These are phyloP conservation scores for Akanthomyces dipterigenus DNA, from an alignment of 2,329 filamentous ascomycete genomes.

Conservation along the genomic window DNA sequence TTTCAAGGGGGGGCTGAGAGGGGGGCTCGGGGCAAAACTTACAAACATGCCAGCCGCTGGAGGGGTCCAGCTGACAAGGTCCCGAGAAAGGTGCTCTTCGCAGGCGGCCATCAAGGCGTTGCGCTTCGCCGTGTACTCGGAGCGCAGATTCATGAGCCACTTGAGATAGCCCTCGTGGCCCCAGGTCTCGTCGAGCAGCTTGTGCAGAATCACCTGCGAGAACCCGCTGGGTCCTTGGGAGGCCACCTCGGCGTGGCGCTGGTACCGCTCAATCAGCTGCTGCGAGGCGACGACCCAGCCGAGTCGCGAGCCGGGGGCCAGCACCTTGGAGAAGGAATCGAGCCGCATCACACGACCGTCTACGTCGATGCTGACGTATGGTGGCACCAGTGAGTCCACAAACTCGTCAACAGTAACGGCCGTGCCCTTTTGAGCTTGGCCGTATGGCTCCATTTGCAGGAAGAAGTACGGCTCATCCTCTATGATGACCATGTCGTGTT, in stretches of 20 bases:
- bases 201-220: slow-evolving; percentile 76
- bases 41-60: slow-evolving; percentile 94
- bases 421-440: slow-evolving; percentile 40
- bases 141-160: slow-evolving; percentile 78
- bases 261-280: slow-evolving; percentile 76
- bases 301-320: slow-evolving; percentile 71
- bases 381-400: slow-evolving; percentile 54
- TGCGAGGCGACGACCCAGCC: slow-evolving; percentile 88
- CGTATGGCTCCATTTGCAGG: slow-evolving; percentile 77
- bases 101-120: slow-evolving; percentile 74
- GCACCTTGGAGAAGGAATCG: slow-evolving; percentile 90
- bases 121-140: slow-evolving; percentile 73
- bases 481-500: slow-evolving; percentile 79
- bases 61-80: slow-evolving; percentile 71
- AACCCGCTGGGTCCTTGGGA: slow-evolving; percentile 83
- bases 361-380: slow-evolving; percentile 70
- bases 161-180: slow-evolving; percentile 83
- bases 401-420: slow-evolving; percentile 65
- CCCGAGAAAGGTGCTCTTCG: slow-evolving; percentile 65
- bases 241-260: slow-evolving; percentile 73
- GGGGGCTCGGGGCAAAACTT: slow-evolving; percentile 39
- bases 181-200: slow-evolving; percentile 90
- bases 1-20: neutral
- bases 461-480: slow-evolving; percentile 97
- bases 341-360: slow-evolving; percentile 86